These are phyloP conservation scores for Puya raimondii DNA, from an alignment of 176 grass and related monocot species.

Conservation along the genomic window DNA sequence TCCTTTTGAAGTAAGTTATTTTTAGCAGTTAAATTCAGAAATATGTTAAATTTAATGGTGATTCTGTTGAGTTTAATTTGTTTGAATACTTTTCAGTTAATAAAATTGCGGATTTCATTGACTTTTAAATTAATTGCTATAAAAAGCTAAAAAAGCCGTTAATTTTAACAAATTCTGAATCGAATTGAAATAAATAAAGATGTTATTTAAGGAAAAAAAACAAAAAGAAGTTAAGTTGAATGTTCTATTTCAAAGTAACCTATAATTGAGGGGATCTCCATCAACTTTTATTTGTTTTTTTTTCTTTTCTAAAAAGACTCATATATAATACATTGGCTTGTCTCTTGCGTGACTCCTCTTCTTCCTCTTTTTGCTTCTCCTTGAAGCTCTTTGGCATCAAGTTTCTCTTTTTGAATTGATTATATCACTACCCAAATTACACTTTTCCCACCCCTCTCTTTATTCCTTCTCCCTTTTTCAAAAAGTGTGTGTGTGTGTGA, in stretches of 20 bases:
- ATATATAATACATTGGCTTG: neutral
- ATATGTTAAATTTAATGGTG: too few species aligned
- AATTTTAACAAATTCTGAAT: too few species aligned
- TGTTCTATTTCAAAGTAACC: constrained; percentile 2
- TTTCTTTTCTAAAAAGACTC: too few species aligned
- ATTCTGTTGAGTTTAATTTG: too few species aligned
- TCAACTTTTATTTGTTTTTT: neutral
- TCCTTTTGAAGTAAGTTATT: too few species aligned
- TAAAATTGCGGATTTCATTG: too few species aligned
- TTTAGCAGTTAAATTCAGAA: too few species aligned
- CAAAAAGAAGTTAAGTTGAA: neutral
- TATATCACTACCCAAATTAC: neutral
- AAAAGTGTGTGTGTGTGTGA: neutral
- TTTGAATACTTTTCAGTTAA: too few species aligned
- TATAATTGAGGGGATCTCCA: neutral
- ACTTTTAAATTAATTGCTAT: too few species aligned
- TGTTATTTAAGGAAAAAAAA: too few species aligned
- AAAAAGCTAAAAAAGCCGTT: too few species aligned
- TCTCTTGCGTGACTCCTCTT: constrained; percentile 70
- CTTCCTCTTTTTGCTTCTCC: constrained; percentile 16
- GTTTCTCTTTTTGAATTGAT: constrained; percentile 20
- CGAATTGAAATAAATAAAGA: too few species aligned
- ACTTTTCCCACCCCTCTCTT: neutral
- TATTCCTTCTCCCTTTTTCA: constrained; percentile 19
- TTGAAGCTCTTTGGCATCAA: constrained; percentile 31